Base-by-base conservation (phyloP, 371 early-diverging fungal species). In the Chytridium lagenaria region DNA sequence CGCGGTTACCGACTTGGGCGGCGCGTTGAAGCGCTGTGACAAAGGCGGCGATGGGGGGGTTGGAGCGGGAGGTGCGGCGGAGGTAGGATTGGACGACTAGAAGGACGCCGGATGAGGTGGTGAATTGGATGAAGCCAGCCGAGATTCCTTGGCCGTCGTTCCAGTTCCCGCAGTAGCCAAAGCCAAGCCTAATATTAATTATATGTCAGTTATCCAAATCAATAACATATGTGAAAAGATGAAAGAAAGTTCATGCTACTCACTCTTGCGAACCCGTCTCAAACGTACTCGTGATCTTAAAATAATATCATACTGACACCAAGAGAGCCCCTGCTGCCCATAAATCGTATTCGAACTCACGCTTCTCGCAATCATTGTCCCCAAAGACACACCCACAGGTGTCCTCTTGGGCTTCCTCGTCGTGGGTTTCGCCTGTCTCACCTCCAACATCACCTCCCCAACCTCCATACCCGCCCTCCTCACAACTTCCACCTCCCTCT, bases 241-340 rank as follows among this genome's bases (percentile, higher is more conserved):
- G 10, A 55, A 23, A 55, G 26, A 23, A 55, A 55, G 55, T 5
- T 28, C 19, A n/a, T n/a, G n/a, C n/a, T n/a, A 55, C 55, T 55
- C 55, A 55, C 55, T 55, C 7, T 10, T 16, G 55, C 26, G 34
- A 37, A 34, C 59, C 26, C 15, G 70, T 70, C 61, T 70, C 70
- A 49, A 39, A 70, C 23, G 55, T 39, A 28, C 31, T 30, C 28
- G 70, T 70, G 26, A 70, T 57, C 44, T 40, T 15, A 70, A 51
- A 19, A 59, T 15, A 22, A 70, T 70, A 33, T 57, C 61, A 55
- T 70, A 70, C 61, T 70, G 70, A 38, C 70, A 70, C 28, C 33
- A 15, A 12, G 30, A 37, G 28, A 70, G 44, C 1, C 70, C 70
- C n/a, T n/a, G n/a, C n/a, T n/a, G n/a, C n/a, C n/a, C n/a, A n/a